Evolutionary conservation across 2,329 filamentous ascomycete genomes (phyloP).

Genomic region (Scytalidium lignicola): DNA sequence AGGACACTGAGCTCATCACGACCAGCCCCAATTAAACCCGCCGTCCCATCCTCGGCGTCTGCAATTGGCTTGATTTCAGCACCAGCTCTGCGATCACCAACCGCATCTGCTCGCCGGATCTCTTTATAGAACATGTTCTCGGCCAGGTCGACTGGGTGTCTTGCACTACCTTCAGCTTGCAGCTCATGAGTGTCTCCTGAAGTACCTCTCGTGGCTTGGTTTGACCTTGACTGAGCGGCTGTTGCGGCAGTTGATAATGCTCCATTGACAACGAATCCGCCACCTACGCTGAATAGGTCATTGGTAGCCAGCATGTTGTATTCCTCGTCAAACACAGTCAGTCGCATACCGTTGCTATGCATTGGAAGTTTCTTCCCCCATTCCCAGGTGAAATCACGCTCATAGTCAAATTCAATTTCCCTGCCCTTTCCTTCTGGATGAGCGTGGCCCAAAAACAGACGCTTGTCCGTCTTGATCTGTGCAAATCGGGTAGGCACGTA

Average conservation of each 20-base stretch:
- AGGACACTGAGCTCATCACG: background rate
- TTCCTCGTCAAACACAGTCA: conserved; percentile 43
- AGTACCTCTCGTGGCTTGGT: conserved; percentile 10
- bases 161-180: conserved; percentile 12
- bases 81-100: conserved; percentile 39
- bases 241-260: conserved; percentile 38
- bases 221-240: background rate
- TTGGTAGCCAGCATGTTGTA: conserved; percentile 43
- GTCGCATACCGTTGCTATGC: conserved; percentile 48
- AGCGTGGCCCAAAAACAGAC: conserved; percentile 38
- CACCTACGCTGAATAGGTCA: conserved; percentile 46
- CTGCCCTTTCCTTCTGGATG: conserved; percentile 35
- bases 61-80: conserved; percentile 36
- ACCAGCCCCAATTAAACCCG: conserved; percentile 5
- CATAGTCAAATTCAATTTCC: conserved; percentile 45
- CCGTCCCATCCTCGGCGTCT: conserved; percentile 13
- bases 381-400: conserved; percentile 44
- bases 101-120: conserved; percentile 41
- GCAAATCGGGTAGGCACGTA: conserved; percentile 42
- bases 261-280: conserved; percentile 48
- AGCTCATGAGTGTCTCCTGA: conserved; percentile 9
- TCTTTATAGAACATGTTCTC: conserved; percentile 50
- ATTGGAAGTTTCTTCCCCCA: conserved; percentile 46
- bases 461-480: conserved; percentile 41
- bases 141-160: conserved; percentile 42